A percentile compares a stretch with the other conserved stretches of the same genome.
These are phyloP conservation scores for Leptomonas pyrrhocoris DNA, from an alignment of 208 protist genomes.

Conservation along the genomic window DNA sequence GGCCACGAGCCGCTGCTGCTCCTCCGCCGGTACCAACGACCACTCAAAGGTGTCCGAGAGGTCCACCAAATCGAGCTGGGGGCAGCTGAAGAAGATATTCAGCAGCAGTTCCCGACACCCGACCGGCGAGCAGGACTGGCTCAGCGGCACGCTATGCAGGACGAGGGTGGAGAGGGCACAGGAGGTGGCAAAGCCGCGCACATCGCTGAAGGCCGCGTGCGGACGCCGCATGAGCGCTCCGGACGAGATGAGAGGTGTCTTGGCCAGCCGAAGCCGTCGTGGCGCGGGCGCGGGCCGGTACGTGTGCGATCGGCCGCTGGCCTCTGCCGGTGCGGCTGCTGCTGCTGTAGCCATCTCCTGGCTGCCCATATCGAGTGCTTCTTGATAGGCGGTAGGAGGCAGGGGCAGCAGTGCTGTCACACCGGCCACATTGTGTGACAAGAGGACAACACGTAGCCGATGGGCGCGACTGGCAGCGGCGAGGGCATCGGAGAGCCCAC, in stretches of 20 bases:
- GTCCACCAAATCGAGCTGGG: slow-evolving; percentile 48
- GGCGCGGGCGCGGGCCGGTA: neutral
- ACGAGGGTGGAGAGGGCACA: slow-evolving; percentile 45
- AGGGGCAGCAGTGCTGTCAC: slow-evolving; percentile 33
- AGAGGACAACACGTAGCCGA: slow-evolving; percentile 41
- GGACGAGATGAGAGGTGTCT: slow-evolving; percentile 33
- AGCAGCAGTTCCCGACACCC: slow-evolving; percentile 75
- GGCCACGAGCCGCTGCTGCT: slow-evolving; percentile 33
- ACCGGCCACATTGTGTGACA: slow-evolving; percentile 51
- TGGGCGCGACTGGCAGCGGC: slow-evolving; percentile 64
- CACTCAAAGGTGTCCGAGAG: slow-evolving; percentile 63
- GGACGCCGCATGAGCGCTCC: slow-evolving; percentile 37
- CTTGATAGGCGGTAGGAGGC: slow-evolving; percentile 15
- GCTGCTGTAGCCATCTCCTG: neutral
- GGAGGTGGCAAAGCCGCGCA: slow-evolving; percentile 33
- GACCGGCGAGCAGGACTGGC: slow-evolving; percentile 54
- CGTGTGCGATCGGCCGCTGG: neutral
- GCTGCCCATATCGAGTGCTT: slow-evolving; percentile 6
- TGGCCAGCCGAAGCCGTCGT: slow-evolving; percentile 13
- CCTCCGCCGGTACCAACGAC: slow-evolving; percentile 35
- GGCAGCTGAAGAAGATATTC: slow-evolving; percentile 79
- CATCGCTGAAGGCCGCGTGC: slow-evolving; percentile 27
- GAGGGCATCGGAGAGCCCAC: slow-evolving; percentile 69
- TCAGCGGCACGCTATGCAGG: slow-evolving; percentile 60
- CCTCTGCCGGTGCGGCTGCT: neutral